Base-by-base conservation (phyloP, 768 basidiomycete species). In the Coprinopsis cinerea region DNA sequence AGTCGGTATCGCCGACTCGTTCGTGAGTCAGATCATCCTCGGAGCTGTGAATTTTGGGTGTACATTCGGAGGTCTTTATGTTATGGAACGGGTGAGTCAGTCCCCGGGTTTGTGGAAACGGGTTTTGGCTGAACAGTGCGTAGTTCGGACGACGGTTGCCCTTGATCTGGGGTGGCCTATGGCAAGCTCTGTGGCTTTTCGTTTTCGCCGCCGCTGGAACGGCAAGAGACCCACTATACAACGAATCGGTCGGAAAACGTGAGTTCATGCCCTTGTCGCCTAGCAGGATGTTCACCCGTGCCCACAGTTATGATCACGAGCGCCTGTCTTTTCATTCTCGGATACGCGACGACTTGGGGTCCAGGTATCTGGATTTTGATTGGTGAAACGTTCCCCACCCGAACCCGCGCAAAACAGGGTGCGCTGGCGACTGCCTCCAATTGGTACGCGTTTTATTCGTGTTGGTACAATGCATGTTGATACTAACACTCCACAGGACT, bases 331-430 rank as follows among this genome's bases (percentile, higher is more conserved):
- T 87, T 88, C 64, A 85, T 87, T 59, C 64, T 79, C 39, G 85
- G 84, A 5, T 86, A 78, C 57, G 82, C 85, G 3, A 79, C 70
- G 68, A 85, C 85, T 26, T 83, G 81, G 82, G 82, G 76, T 14
- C 83, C 84, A n/a, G 83, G 83, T 41, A 64, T 87, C 32, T 88
- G 85, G 85, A 85, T 88, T 58, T 70, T 88, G 17, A 84, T 83
- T 49, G 85, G 84, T 30, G 85, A 88, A 64, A 85, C 82, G 1
- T 88, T 86, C 72, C 80, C 83, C 0, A 85, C 81, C 9, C 72
- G 82, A 20, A 84, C 84, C 3, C 76, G 85, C 47, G 79, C 84
- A 3, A 82, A 85, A 61, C 85, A 87, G 60, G 83, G 78, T 3
- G 78, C 82, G 30, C 63, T 89, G 34, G 73, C 83, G 1, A 85